phyloP scores from a whole-genome alignment of 176 grass and related monocot genomes.

The Cymbopogon citratus region DNA sequence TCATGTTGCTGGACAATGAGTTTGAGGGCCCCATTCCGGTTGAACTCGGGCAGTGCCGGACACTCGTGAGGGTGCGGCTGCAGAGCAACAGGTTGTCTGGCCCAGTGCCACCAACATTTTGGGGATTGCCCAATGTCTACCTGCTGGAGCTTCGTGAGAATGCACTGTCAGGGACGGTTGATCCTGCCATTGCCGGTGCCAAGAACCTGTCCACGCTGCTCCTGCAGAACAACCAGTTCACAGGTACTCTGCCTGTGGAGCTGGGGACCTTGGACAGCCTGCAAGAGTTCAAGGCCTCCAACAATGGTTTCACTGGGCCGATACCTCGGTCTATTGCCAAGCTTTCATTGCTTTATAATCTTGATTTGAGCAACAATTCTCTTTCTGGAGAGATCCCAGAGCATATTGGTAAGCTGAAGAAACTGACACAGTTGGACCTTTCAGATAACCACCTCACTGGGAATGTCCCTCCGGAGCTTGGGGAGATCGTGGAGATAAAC shows the following conservation, averaged over 20 bases:
- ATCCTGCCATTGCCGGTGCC: slow-evolving; percentile 46
- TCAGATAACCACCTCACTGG: slow-evolving; percentile 60
- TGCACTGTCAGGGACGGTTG: slow-evolving; percentile 53
- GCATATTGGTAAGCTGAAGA: slow-evolving; percentile 30
- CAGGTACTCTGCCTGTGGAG: slow-evolving; percentile 53
- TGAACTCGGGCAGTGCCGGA: slow-evolving; percentile 51
- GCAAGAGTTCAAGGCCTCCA: slow-evolving; percentile 41
- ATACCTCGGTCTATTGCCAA: slow-evolving; percentile 34
- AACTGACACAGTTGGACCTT: slow-evolving; percentile 43
- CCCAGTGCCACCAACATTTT: slow-evolving; percentile 47
- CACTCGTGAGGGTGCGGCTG: slow-evolving; percentile 55
- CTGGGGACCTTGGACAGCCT: slow-evolving; percentile 43
- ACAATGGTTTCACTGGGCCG: slow-evolving; percentile 53
- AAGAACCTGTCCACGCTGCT: slow-evolving; percentile 53
- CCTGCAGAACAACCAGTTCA: slow-evolving; percentile 63
- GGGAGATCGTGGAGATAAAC: slow-evolving; percentile 28
- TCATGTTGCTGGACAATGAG: slow-evolving; percentile 63
- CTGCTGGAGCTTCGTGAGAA: slow-evolving; percentile 65
- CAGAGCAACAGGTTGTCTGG: slow-evolving; percentile 56
- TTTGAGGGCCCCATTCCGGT: slow-evolving; percentile 58
- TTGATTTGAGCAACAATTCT: slow-evolving; percentile 71
- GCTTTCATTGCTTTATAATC: slow-evolving; percentile 19
- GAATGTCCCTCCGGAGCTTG: slow-evolving; percentile 59
- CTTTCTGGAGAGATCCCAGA: slow-evolving; percentile 56
- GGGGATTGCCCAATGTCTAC: slow-evolving; percentile 55